phyloP scores from a whole-genome alignment of 176 grass and related monocot genomes.

The Thalia dealbata region DNA sequence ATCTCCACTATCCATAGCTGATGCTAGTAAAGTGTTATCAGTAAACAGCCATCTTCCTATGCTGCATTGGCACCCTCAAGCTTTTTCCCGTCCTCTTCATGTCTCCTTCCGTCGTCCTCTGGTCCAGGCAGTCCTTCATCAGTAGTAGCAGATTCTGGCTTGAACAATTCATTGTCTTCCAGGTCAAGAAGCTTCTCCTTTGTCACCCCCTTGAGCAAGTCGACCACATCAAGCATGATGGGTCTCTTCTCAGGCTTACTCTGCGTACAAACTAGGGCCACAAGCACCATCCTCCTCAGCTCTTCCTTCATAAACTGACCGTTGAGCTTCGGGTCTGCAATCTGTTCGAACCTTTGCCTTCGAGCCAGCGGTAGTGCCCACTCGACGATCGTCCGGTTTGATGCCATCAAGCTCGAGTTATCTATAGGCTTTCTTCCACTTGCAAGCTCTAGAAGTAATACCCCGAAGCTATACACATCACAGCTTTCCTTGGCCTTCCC shows the following conservation, averaged over 20 bases:
- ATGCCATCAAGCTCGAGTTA: neutral
- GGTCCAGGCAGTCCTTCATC: neutral
- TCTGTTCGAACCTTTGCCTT: slow-evolving; percentile 3
- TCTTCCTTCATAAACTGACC: neutral
- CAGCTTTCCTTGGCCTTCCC: slow-evolving; percentile 13
- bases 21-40: neutral
- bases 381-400: neutral
- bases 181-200: slow-evolving; percentile 6
- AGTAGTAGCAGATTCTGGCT: neutral
- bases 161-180: slow-evolving; percentile 8
- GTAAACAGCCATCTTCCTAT: neutral
- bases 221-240: slow-evolving; percentile 7
- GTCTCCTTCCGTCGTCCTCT: neutral
- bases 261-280: slow-evolving; percentile 1
- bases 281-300: slow-evolving; percentile 4
- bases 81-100: neutral
- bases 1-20: neutral
- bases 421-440: slow-evolving; percentile 8
- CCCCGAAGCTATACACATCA: slow-evolving; percentile 1
- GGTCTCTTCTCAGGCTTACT: slow-evolving; percentile 8
- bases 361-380: slow-evolving; percentile 5
- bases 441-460: slow-evolving; percentile 1
- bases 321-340: slow-evolving; percentile 2
- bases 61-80: neutral
- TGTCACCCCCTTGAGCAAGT: neutral